Evolutionary conservation across 306 rosid genomes (phyloP).

Genomic region (Fragaria vesca): DNA sequence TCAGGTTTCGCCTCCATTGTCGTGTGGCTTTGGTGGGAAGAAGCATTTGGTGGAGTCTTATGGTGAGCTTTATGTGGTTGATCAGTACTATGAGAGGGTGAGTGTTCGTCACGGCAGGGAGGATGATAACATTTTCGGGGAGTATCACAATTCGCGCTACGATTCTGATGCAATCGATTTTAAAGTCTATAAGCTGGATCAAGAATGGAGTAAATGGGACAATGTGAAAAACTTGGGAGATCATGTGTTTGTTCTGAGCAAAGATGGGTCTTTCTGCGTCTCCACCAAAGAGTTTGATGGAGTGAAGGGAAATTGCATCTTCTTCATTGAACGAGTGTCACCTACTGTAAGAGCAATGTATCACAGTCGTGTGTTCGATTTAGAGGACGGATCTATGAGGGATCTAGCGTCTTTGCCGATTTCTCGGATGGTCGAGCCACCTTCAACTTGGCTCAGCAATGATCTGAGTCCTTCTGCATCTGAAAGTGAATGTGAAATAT

Average conservation of each 20-base stretch:
- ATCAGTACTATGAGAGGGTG: constrained; percentile 12
- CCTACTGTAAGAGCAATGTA: not conserved
- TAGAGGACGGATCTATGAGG: constrained; percentile 8
- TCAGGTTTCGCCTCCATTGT: constrained; percentile 30
- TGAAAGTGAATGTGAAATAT: constrained; percentile 3
- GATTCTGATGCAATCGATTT: constrained; percentile 19
- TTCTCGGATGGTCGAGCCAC: not conserved
- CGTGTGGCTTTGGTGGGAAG: constrained; percentile 5
- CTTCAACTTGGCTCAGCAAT: not conserved
- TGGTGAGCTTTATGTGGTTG: constrained; percentile 43
- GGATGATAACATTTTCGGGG: not conserved
- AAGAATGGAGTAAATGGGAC: constrained; percentile 32
- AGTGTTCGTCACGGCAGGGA: not conserved
- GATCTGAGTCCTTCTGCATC: not conserved
- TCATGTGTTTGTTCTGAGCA: constrained; percentile 12
- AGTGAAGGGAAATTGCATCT: constrained; percentile 16
- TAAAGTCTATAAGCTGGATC: constrained; percentile 37
- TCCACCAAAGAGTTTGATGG: not conserved
- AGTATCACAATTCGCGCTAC: not conserved
- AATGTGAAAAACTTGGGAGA: constrained; percentile 21
- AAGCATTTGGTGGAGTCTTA: constrained; percentile 38
- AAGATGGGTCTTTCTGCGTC: constrained; percentile 3
- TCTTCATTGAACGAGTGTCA: not conserved
- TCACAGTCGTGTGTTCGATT: not conserved
- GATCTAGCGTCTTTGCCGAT: not conserved